Evolutionary conservation across 2,329 filamentous ascomycete genomes (phyloP), one percentile per base, ranked within the genome.

Genomic region (Diaporthe destruens): DNA sequence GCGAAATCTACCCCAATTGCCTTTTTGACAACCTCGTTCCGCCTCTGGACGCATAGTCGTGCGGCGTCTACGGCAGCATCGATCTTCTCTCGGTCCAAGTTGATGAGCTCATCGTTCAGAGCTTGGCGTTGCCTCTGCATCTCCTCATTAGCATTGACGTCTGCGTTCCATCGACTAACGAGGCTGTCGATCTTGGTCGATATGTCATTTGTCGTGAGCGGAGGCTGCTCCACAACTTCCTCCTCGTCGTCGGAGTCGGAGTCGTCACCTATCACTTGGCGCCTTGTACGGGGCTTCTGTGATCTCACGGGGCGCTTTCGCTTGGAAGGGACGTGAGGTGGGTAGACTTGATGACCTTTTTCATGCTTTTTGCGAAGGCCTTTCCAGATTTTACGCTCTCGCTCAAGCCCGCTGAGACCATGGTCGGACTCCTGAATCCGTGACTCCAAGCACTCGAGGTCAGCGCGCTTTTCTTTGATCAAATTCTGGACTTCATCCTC

Each of bases 1-100:
- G 68, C 47, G 20, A 73, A 73, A 44, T 73, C 72, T 2, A 14
- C 29, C 39, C 36, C n/a, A 3, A 73, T 68, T 0, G 47, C 47
- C 14, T 44, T 20, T 2, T 32, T 49, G 12, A 59, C 63, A 3
- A 39, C 18, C 4, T 32, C 23, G 39, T 68, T 73, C 3, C 72
- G 63, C 20, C 18, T 66, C 36, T 67, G 68, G 8, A 71, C 36
- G 23, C 72, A 73, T 14, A 59, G 42, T 5, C 68, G 32, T 3
- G 36, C 42, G 11, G 39, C 32, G 1, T 71, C 72, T 11, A 57
- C 11, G 2, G 53, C 47, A 25, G 25, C n/a, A 1, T 32, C 29
- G 8, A 16, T 9, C 20, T 54, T 63, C 36, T 68, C 34, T 14
- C 32, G 7, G 4, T 42, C n/a, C 0, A 71, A 6, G 20, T n/a